These are phyloP conservation scores for Trametes sanguinea DNA, from an alignment of 768 basidiomycete species.

Conservation along the genomic window DNA sequence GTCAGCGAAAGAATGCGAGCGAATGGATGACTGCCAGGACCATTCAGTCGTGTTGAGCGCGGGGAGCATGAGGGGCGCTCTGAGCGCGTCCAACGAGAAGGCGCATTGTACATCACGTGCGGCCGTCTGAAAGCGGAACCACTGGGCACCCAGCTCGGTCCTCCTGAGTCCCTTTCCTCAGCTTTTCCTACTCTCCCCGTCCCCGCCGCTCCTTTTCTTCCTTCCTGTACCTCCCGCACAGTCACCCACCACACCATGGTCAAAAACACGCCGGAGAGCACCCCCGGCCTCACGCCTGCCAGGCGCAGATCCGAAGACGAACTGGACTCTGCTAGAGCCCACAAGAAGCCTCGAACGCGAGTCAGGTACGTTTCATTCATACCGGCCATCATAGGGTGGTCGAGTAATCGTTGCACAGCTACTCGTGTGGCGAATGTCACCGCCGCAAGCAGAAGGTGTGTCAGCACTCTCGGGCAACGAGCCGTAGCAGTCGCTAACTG, in stretches of 20 bases:
- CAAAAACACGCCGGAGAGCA: constrained; percentile 23
- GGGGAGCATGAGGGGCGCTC: no score
- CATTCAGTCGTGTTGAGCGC: no score
- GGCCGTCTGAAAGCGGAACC: constrained; percentile 8
- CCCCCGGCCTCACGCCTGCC: constrained; percentile 45
- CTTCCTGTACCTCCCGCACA: not conserved
- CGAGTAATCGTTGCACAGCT: constrained; percentile 44
- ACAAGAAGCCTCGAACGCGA: constrained; percentile 70
- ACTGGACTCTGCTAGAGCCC: constrained; percentile 38
- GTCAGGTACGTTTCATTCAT: constrained; percentile 57
- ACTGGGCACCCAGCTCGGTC: not conserved
- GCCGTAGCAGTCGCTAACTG: constrained; percentile 17
- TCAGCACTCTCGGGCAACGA: not conserved
- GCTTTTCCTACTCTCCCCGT: not conserved
- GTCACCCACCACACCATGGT: constrained; percentile 13
- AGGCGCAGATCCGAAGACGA: constrained; percentile 70
- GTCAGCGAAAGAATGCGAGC: not conserved
- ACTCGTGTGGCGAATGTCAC: constrained; percentile 87
- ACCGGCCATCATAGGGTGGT: not conserved
- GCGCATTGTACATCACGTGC: constrained; percentile 9
- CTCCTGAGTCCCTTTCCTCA: not conserved
- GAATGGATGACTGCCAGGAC: not conserved
- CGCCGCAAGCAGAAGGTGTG: constrained; percentile 83
- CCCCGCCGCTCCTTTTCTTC: not conserved
- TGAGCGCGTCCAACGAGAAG: constrained; percentile 14